Evolutionary conservation across 805 yeast species (phyloP), one percentile per base, ranked within the genome.

Genomic region (Candida ficus): DNA sequence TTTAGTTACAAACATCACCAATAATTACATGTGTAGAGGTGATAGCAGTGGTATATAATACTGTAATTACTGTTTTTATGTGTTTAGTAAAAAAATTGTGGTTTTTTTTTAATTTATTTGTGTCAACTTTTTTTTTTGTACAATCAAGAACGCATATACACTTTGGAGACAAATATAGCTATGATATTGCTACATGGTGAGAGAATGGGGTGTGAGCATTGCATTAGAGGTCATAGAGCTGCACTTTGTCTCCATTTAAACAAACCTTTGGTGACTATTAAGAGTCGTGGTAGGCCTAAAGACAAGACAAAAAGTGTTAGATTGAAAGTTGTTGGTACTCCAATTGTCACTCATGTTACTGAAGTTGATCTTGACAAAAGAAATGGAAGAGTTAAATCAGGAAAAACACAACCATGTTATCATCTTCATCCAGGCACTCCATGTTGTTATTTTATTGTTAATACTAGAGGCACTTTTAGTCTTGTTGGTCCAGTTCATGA

Each of bases 181-280:
- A 41, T 42, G 45, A 37, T 42, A 2, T 21, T 22, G 10, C 34
- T 37, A 12, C 38, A 37, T 26, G 36, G 33, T 20, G 45, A 42
- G 22, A 21, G 45, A 27, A 25, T 38, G 6, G 41, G 45, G 4
- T 42, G 41, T 23, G 39, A 25, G 10, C 27, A 36, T 6, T 37
- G 45, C 14, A 42, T 42, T 11, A 29, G 40, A 34, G 45, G 45
- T 2, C 45, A 42, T 16, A 26, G 45, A 11, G 45, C 45, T 6
- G 37, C 38, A 3, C 36, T 34, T 30, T 42, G 41, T 21, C 32
- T 17, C 4, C 45, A 42, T 23, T 31, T 30, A 14, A 32, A 38
- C 17, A 42, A 42, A 28, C 27, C 32, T 7, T 17, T 42, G 19
- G 33, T 42, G 11, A 30, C 38, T 10, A 23, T 38, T 22, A 42